A percentile compares a stretch with the other conserved stretches of the same genome.
phyloP scores from a whole-genome alignment of 805 yeast species.

The Cyberlindnera petersonii region DNA sequence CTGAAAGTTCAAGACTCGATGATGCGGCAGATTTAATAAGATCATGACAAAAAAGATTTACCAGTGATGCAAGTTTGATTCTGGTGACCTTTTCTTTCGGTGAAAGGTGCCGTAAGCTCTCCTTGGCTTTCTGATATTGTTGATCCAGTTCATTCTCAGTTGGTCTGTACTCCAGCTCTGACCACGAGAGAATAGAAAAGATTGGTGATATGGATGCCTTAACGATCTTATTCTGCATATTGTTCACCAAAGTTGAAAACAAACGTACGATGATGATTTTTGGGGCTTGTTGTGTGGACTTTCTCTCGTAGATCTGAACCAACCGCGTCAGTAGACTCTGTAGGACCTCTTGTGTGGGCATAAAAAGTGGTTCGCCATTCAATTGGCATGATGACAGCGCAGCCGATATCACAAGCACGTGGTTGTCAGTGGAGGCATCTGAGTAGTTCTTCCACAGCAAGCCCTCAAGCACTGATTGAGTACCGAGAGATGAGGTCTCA shows the following conservation, averaged over 20 bases:
- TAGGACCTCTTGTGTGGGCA: constrained; percentile 5
- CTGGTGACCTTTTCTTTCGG: constrained; percentile 9
- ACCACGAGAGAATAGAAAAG: constrained; percentile 21
- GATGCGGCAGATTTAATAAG: neutral
- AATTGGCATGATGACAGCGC: constrained; percentile 1
- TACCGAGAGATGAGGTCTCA: constrained; percentile 1
- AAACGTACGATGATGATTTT: constrained; percentile 7
- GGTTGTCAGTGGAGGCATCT: constrained; percentile 9
- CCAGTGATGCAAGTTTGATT: constrained; percentile 1
- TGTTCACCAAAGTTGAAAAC: constrained; percentile 4
- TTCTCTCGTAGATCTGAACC: constrained; percentile 17
- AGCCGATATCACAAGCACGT: constrained; percentile 5
- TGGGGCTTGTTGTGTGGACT: neutral
- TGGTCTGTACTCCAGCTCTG: constrained; percentile 5
- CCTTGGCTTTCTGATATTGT: constrained; percentile 2
- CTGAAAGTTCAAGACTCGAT: neutral
- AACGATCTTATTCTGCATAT: constrained; percentile 1
- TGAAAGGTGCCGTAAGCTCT: neutral
- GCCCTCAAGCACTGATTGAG: neutral
- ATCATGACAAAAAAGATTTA: neutral
- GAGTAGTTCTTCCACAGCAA: constrained; percentile 7
- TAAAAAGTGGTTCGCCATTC: neutral
- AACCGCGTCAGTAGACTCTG: constrained; percentile 13
- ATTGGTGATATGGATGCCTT: constrained; percentile 13
- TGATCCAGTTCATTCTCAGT: constrained; percentile 1